A percentile compares a stretch with the other conserved stretches of the same genome.
phyloP scores from a whole-genome alignment of 768 basidiomycete genomes.

The Clathrus columnatus region DNA sequence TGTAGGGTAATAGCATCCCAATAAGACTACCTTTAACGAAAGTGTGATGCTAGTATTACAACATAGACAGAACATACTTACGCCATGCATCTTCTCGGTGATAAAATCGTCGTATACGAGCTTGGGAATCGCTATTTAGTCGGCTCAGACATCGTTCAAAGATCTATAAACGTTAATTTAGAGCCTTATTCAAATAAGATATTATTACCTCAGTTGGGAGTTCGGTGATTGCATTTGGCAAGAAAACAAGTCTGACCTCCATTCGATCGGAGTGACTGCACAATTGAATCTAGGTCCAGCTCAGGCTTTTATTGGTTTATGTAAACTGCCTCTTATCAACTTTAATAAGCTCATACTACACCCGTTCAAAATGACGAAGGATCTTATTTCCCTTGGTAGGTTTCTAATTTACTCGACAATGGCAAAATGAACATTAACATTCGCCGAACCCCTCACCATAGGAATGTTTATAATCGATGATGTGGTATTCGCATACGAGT shows the following conservation, averaged over 20 bases:
- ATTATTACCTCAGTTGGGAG: conserved; percentile 4
- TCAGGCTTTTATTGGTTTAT: no score
- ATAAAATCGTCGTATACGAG: conserved; percentile 57
- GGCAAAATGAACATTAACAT: neutral
- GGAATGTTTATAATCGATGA: conserved; percentile 91
- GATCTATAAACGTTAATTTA: conserved; percentile 33
- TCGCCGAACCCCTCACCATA: conserved; percentile 25
- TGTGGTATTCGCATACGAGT: conserved; percentile 52
- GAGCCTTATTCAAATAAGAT: neutral
- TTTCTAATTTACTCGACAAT: neutral
- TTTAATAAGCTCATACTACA: neutral
- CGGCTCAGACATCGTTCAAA: conserved; percentile 50
- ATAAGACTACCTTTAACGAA: conserved; percentile 55
- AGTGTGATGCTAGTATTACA: conserved; percentile 5
- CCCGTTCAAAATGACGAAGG: conserved; percentile 1
- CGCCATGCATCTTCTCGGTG: conserved; percentile 69
- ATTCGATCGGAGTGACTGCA: neutral
- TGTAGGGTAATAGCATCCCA: conserved; percentile 65
- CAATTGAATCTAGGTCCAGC: no score
- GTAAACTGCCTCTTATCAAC: neutral
- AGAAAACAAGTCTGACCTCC: conserved; percentile 4
- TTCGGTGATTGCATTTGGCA: neutral
- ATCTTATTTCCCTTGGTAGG: conserved; percentile 5
- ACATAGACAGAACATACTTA: conserved; percentile 28
- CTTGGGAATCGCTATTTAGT: conserved; percentile 48